These are phyloP conservation scores for Tritrichomonas foetus DNA, from an alignment of 208 protist genomes.

Conservation along the genomic window DNA sequence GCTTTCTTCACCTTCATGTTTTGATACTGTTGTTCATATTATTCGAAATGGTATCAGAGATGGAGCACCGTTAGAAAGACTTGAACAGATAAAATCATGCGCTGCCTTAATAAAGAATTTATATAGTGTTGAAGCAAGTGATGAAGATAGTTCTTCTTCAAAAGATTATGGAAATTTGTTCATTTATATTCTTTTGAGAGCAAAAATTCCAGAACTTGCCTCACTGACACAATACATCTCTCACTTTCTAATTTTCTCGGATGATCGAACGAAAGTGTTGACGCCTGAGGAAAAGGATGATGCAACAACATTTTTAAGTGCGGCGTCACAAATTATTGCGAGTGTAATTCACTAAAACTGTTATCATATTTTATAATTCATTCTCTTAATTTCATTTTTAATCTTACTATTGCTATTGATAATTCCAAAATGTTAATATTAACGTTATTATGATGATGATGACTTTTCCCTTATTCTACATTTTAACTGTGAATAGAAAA, in stretches of 20 bases:
- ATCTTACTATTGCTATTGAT: too few species aligned
- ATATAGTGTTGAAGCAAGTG: background rate
- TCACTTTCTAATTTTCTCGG: background rate
- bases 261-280: background rate
- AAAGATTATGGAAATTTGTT: background rate
- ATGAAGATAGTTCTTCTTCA: background rate
- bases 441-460: too few species aligned
- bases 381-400: too few species aligned
- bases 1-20: background rate
- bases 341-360: too few species aligned
- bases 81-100: background rate
- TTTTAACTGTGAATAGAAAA: too few species aligned
- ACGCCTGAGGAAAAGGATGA: background rate
- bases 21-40: background rate
- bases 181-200: background rate
- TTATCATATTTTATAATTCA: too few species aligned
- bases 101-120: background rate
- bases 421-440: too few species aligned
- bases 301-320: background rate
- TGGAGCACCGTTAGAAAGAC: background rate
- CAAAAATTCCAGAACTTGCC: background rate
- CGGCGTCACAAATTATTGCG: background rate
- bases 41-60: background rate
- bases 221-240: background rate
- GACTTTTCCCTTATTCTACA: too few species aligned